Evolutionary conservation across 345 rosid species (phyloP).

Genomic region (Atalantia buxifolia): DNA sequence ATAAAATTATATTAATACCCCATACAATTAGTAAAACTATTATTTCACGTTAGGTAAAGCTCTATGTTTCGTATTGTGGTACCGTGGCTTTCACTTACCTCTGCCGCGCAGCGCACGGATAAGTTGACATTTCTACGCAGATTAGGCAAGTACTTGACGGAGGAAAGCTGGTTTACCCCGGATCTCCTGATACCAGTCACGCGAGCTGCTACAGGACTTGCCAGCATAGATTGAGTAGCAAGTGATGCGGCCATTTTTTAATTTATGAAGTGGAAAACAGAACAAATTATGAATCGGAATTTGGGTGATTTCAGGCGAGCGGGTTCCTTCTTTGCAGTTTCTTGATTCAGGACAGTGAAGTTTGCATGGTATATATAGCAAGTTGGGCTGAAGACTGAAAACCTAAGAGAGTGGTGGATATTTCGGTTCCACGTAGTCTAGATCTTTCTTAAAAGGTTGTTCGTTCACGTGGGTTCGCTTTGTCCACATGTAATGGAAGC

Average conservation of each 20-base stretch:
- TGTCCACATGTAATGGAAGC: constrained; percentile 22
- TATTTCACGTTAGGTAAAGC: background rate
- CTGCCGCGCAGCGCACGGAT: constrained; percentile 42
- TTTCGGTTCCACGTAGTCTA: constrained; percentile 30
- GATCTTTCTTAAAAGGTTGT: background rate
- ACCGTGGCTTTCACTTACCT: constrained; percentile 23
- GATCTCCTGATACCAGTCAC: constrained; percentile 13
- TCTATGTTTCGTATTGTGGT: too few species aligned
- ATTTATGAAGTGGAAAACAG: background rate
- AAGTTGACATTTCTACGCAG: constrained; percentile 21
- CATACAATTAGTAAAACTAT: background rate
- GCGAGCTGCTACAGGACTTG: constrained; percentile 25
- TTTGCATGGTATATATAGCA: background rate
- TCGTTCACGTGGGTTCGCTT: constrained; percentile 25
- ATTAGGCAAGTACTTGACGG: constrained; percentile 19
- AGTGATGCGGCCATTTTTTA: constrained; percentile 37
- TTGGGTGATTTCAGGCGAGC: accelerated
- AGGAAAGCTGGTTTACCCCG: constrained; percentile 17
- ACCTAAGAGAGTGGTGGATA: constrained; percentile 19
- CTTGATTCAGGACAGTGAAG: accelerated
- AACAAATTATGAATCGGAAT: background rate
- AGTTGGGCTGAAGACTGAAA: background rate
- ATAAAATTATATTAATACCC: background rate
- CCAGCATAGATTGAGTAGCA: constrained; percentile 41
- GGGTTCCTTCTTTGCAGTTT: accelerated